Evolutionary conservation across 2,329 filamentous ascomycete genomes (phyloP).

Genomic region (Myriangium duriaei): DNA sequence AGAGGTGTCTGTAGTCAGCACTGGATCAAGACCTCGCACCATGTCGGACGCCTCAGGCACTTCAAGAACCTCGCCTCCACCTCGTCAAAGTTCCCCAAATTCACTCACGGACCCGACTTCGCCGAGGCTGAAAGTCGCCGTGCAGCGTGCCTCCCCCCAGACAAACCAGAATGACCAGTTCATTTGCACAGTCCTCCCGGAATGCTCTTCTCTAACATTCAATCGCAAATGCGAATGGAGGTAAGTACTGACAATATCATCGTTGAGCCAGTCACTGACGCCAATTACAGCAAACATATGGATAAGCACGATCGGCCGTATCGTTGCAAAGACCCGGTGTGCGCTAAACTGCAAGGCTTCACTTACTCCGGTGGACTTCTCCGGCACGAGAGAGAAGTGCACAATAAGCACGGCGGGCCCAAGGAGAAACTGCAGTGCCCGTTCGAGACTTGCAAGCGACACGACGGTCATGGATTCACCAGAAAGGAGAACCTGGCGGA

Average conservation of each 20-base stretch:
- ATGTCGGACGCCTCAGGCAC: not conserved
- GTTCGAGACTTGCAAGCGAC: slow-evolving; percentile 75
- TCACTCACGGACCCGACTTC: not conserved
- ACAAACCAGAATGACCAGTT: slow-evolving; percentile 62
- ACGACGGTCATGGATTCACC: slow-evolving; percentile 69
- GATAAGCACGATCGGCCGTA: slow-evolving; percentile 95
- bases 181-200: slow-evolving; percentile 53
- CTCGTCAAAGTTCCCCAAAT: not conserved
- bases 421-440: slow-evolving; percentile 82
- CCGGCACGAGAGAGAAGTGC: slow-evolving; percentile 85
- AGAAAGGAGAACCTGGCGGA: slow-evolving; percentile 90
- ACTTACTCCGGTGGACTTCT: slow-evolving; percentile 87
- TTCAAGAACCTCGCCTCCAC: not conserved
- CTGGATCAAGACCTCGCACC: not conserved
- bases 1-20: not conserved
- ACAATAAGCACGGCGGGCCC: slow-evolving; percentile 77
- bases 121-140: not conserved
- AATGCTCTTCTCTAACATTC: slow-evolving; percentile 61
- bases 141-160: slow-evolving; percentile 27
- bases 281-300: slow-evolving; percentile 71
- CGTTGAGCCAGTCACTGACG: slow-evolving; percentile 13
- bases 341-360: slow-evolving; percentile 85
- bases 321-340: slow-evolving; percentile 68
- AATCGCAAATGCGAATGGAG: slow-evolving; percentile 86
- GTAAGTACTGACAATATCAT: slow-evolving; percentile 41